Base-by-base conservation (phyloP, 495 filamentous ascomycete genomes). In the Aspergillus mulundensis region DNA sequence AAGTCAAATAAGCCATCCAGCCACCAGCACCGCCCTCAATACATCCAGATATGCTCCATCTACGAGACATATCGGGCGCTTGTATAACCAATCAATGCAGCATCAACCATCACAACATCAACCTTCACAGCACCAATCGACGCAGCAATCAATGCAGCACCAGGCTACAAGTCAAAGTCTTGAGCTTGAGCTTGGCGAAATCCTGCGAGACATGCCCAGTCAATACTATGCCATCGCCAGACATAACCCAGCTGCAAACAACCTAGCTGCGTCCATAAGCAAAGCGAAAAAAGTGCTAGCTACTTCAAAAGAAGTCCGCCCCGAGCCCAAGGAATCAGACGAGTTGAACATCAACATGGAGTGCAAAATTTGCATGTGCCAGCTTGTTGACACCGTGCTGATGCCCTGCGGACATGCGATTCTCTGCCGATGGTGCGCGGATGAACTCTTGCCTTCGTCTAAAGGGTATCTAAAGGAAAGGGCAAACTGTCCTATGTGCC, bases 351-450 rank as follows among this genome's bases (percentile, higher is more conserved):
- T 81, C 23, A 77, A 74, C 20, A 66, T 83, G 46, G 75, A 79
- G 51, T 85, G 82, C 58, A 77, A 78, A 51, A 70, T 83, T 25
- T 85, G 82, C 61, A 79, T 78, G 53, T 67, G 62, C 0, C 82
- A 85, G 61, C 28, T 79, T 2, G 76, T 81, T 8, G 77, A 82
- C 64, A 81, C 77, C 0, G 73, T 77, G 14, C 54, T 81, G 11
- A 61, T 84, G 14, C 81, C 81, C 2, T 84, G 81, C 46, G 81
- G 79, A 7, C 81, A 84, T 64, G 65, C 81, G 42, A 74, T 80
- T 15, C 72, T 84, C 66, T 84, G 81, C 59, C 62, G 60, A 0
- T 70, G 67, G 67, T 70, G 67, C 44, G 65, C 65, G 3, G 67
- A 67, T 12, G 46, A 60, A 44, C 62, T 63, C 48, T 57, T 63